Evolutionary conservation across 257 asterid genomes (phyloP).

Genomic region (Cruciata laevipes): DNA sequence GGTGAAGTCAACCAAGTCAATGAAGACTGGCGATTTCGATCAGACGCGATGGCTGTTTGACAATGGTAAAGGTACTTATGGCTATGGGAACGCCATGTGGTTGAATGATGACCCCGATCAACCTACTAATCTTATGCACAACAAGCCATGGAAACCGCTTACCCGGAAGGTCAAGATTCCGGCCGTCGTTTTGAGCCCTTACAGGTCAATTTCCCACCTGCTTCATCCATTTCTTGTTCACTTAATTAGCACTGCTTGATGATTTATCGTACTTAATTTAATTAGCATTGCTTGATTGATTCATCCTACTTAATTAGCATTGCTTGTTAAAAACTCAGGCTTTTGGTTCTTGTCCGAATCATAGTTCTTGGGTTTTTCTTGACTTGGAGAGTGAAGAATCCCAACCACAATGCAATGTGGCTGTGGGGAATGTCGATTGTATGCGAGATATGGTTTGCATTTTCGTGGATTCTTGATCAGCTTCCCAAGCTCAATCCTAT

Average conservation of each 20-base stretch:
- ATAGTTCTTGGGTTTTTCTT: slow-evolving; percentile 60
- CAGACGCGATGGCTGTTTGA: slow-evolving; percentile 73
- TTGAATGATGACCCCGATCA: slow-evolving; percentile 46
- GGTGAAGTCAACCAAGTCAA: slow-evolving; percentile 64
- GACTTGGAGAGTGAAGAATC: slow-evolving; percentile 59
- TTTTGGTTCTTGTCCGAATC: slow-evolving; percentile 58
- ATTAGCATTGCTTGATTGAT: no score
- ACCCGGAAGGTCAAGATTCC: slow-evolving; percentile 72
- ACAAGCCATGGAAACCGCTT: slow-evolving; percentile 82
- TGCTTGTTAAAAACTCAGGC: slow-evolving; percentile 30
- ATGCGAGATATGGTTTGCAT: slow-evolving; percentile 82
- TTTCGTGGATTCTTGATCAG: slow-evolving; percentile 87
- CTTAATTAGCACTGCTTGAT: no score
- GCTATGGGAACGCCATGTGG: slow-evolving; percentile 92
- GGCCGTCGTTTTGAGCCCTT: slow-evolving; percentile 75
- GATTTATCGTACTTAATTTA: no score
- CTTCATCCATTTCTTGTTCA: not conserved
- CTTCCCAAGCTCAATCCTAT: slow-evolving; percentile 69
- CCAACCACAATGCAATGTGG: slow-evolving; percentile 78
- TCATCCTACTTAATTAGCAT: no score
- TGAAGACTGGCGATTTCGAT: slow-evolving; percentile 61
- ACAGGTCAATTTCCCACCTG: slow-evolving; percentile 31
- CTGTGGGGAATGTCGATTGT: slow-evolving; percentile 71
- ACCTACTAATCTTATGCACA: slow-evolving; percentile 52
- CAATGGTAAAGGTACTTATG: slow-evolving; percentile 76